Base-by-base conservation (phyloP, 148 eudicot genomes). In the Rhododendron vialii region DNA sequence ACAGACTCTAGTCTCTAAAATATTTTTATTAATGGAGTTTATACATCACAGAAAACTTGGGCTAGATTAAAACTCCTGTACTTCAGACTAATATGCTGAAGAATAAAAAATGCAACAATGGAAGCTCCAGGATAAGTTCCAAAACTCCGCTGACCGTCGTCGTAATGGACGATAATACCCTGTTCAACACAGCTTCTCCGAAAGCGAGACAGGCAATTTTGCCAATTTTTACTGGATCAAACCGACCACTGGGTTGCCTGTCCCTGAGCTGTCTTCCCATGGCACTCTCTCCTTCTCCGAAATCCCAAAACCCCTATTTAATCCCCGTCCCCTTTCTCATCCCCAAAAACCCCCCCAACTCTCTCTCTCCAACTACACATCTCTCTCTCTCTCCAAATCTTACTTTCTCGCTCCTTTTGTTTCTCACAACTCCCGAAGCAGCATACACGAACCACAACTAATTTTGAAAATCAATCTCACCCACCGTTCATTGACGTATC, bases 281-380 rank as follows among this genome's bases (percentile, higher is more conserved):
- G 10, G n/a, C 80, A 38, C 43, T 22, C 78, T 75, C 83, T 85
- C 77, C 77, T 85, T 85, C 87, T 47, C 77, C 59, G 83, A 85
- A 85, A 14, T 59, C 83, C 69, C 87, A 43, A 59, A 10, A 33
- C 14, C 53, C 38, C 53, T 65, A 24, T 83, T 38, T 69, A 69
- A n/a, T 30, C 18, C 47, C 51, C 33, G 2, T 10, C 5, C 47
- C 78, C 82, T 17, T 10, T 24, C 86, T n/a, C 82, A 13, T 33
- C 11, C 47, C 20, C 51, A 57, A 48, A 48, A 48, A 48, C n/a
- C n/a, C n/a, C n/a, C n/a, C n/a, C n/a, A n/a, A n/a, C n/a, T n/a
- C n/a, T n/a, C 77, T 76, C 28, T 73, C 81, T 36, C 67, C 2
- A 17, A 36, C 17, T 3, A 3, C 0, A 69, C 36, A 20, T 22